Evolutionary conservation across 371 early-diverging fungal genomes (phyloP), one percentile per base, ranked within the genome.

Genomic region (Apophysomyces trapeziformis): DNA sequence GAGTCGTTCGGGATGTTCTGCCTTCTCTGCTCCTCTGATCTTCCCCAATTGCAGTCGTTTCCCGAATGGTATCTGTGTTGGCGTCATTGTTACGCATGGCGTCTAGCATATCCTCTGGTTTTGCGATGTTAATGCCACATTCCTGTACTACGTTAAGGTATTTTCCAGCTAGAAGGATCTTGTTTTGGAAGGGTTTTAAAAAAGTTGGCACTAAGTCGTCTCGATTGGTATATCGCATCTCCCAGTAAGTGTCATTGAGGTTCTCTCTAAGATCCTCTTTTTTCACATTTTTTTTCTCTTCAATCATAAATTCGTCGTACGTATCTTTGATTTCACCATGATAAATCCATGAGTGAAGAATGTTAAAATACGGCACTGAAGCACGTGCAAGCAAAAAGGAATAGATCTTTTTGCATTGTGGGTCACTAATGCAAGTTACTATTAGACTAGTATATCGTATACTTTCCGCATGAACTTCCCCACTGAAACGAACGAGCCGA

Each of bases 141-240:
- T 93, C 96, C 5, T 92, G 83, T 18, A 96, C 86, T 1, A 96
- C 96, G 71, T 97, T 97, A 64, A 96, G 77, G 68, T 96, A 98
- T 73, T 96, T 96, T 37, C 99, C 99, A 0, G 96, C 93, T 36
- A 90, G 74, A 65, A 97, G 72, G 41, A 98, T 91, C 76, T 95
- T 94, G 14, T 84, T 82, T 46, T 89, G 83, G 13, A 87, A 82
- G 5, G 90, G 87, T 13, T 85, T 87, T 26, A 98, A 74, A 60
- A 94, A 95, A 0, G 78, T 77, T 1, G 99, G 99, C 0, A 94
- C 84, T 5, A 60, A 57, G 18, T 71, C 70, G 16, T 83, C 87
- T 5, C 91, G 83, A 5, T 93, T 72, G 3, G 88, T 85, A 70
- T 94, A 94, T 8, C 92, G 80, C 71, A 85, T 84, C 60, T 93